Evolutionary conservation across 2,329 filamentous ascomycete species (phyloP).

Genomic region (Alternaria arborescens): DNA sequence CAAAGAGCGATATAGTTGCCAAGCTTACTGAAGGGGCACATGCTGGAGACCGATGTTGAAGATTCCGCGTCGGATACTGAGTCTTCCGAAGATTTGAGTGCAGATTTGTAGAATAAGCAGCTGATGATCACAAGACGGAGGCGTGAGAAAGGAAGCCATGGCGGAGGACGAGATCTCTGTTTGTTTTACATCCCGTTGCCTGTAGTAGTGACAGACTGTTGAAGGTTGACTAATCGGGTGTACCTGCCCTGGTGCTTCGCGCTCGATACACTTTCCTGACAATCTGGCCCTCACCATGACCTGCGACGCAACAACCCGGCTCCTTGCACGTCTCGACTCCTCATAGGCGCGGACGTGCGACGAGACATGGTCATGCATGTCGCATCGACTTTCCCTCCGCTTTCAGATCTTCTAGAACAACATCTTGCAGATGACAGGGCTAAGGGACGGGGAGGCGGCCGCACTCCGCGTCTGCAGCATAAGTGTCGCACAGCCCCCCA

Average conservation of each 20-base stretch:
- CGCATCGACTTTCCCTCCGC: slow-evolving; percentile 33
- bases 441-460: slow-evolving; percentile 18
- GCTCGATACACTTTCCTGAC: slow-evolving; percentile 42
- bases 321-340: slow-evolving; percentile 18
- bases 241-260: slow-evolving; percentile 27
- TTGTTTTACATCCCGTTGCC: slow-evolving; percentile 47
- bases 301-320: slow-evolving; percentile 35
- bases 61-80: slow-evolving; percentile 42
- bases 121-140: slow-evolving; percentile 30
- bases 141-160: slow-evolving; percentile 30
- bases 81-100: slow-evolving; percentile 31
- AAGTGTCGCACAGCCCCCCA: slow-evolving; percentile 20
- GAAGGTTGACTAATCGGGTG: slow-evolving; percentile 39
- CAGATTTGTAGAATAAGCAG: slow-evolving; percentile 25
- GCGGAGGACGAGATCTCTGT: slow-evolving; percentile 47
- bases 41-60: slow-evolving; percentile 31
- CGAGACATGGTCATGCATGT: slow-evolving; percentile 22
- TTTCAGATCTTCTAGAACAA: slow-evolving; percentile 21
- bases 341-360: slow-evolving; percentile 31
- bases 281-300: slow-evolving; percentile 35
- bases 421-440: slow-evolving; percentile 16
- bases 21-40: slow-evolving; percentile 50
- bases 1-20: slow-evolving; percentile 1
- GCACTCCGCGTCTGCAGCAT: slow-evolving; percentile 32
- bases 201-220: slow-evolving; percentile 26